These are phyloP conservation scores for Lachnellula occidentalis DNA, from an alignment of 2,329 filamentous ascomycete genomes.

Conservation along the genomic window DNA sequence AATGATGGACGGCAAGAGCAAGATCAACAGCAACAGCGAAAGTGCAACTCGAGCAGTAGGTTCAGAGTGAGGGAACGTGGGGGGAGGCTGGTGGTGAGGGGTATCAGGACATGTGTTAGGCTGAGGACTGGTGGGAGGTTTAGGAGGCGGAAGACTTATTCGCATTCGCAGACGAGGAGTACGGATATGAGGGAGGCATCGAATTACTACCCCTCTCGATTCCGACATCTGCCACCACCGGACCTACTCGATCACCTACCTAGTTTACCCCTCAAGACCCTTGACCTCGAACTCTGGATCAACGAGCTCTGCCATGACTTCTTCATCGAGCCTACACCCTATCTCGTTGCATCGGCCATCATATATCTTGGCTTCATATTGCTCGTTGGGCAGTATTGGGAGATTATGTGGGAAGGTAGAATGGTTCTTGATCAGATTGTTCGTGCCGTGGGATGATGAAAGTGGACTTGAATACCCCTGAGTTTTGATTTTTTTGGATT, in stretches of 20 bases:
- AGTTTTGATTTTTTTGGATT: not conserved
- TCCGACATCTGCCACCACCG: conserved; percentile 5
- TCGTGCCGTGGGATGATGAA: conserved; percentile 26
- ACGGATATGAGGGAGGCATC: not conserved
- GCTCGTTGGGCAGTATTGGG: conserved; percentile 19
- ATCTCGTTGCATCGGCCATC: conserved; percentile 19
- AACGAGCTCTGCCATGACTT: conserved; percentile 24
- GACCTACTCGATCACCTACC: conserved; percentile 5
- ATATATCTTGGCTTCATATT: conserved; percentile 22
- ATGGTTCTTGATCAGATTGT: conserved; percentile 15
- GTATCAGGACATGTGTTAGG: conserved; percentile 19
- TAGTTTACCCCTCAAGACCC: conserved; percentile 7
- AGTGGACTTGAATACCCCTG: not conserved
- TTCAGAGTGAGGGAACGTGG: conserved; percentile 1
- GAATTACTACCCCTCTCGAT: conserved; percentile 3
- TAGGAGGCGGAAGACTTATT: not conserved
- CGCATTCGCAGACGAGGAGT: not conserved
- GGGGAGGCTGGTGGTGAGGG: conserved; percentile 8
- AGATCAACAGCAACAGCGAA: not conserved
- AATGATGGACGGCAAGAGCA: conserved; percentile 10
- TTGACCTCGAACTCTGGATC: conserved; percentile 21
- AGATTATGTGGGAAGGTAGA: conserved; percentile 13
- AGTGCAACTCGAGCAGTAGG: not conserved
- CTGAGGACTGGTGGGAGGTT: conserved; percentile 10
- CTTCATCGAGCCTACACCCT: conserved; percentile 25